phyloP scores from a whole-genome alignment of 768 basidiomycete genomes.

The Rhodotorula diobovata region DNA sequence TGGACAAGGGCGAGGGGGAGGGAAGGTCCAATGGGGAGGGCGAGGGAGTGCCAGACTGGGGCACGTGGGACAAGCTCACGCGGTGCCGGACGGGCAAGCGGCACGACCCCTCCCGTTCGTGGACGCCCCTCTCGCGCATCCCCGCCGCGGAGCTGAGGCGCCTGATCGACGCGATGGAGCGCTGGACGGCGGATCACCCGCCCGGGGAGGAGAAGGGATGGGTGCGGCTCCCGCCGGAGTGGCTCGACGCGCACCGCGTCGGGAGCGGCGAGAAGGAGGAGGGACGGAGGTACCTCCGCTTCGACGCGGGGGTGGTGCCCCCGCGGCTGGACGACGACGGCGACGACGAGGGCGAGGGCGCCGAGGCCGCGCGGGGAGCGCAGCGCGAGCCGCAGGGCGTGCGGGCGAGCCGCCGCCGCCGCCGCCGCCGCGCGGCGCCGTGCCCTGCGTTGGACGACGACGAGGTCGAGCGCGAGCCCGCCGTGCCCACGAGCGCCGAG shows the following conservation, averaged over 20 bases:
- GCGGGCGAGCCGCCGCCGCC: neutral
- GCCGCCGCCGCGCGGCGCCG: no score
- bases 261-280: slow-evolving; percentile 12
- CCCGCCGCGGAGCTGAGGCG: slow-evolving; percentile 59
- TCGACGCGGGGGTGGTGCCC: slow-evolving; percentile 26
- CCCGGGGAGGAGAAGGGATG: no score
- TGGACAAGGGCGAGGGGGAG: no score
- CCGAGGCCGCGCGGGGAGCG: neutral
- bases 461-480: no score
- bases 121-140: slow-evolving; percentile 72
- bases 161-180: slow-evolving; percentile 67
- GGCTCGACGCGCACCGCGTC: slow-evolving; percentile 2
- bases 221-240: neutral
- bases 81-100: slow-evolving; percentile 10
- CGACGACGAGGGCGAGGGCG: slow-evolving; percentile 37
- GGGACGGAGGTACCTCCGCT: slow-evolving; percentile 18
- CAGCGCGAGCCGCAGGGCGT: neutral
- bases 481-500: no score
- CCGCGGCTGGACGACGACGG: slow-evolving; percentile 50
- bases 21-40: no score
- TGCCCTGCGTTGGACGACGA: no score
- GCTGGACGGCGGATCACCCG: slow-evolving; percentile 47
- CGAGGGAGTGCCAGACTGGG: neutral
- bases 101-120: slow-evolving; percentile 53
- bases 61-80: slow-evolving; percentile 6